phyloP scores from a whole-genome alignment of 2,329 filamentous ascomycete species.

The Chaetomium sp. region DNA sequence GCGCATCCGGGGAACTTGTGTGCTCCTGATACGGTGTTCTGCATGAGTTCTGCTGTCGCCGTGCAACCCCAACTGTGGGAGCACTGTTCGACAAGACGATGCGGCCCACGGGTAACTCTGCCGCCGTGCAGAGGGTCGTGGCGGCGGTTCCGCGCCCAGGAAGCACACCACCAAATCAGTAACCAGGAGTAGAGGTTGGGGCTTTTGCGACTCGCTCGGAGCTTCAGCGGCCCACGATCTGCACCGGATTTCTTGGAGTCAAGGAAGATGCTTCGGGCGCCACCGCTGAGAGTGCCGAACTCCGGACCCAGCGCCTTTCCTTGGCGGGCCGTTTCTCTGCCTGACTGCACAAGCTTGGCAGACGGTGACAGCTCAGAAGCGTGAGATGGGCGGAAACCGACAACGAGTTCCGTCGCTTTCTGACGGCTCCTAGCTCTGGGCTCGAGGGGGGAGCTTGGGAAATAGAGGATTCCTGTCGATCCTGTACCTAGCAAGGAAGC shows the following conservation, averaged over 20 bases:
- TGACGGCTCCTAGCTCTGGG: not conserved
- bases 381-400: not conserved
- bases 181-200: not conserved
- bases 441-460: not conserved
- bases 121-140: not conserved
- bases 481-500: conserved; percentile 2
- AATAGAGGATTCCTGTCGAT: not conserved
- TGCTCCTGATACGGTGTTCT: conserved; percentile 4
- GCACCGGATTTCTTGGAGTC: not conserved
- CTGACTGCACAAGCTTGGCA: conserved; percentile 16
- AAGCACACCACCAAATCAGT: not conserved
- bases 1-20: not conserved
- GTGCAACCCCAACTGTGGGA: conserved; percentile 12
- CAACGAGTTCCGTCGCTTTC: not conserved
- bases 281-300: conserved; percentile 9
- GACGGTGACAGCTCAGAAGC: not conserved
- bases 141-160: not conserved
- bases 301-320: not conserved
- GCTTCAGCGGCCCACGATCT: not conserved
- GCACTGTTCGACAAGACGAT: not conserved
- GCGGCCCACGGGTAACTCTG: not conserved
- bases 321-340: conserved; percentile 13
- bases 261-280: not conserved
- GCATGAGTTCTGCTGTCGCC: conserved; percentile 1
- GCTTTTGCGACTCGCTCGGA: not conserved